These are phyloP conservation scores for Setaria viridis DNA, from an alignment of 202 grass and related monocot genomes.

Conservation along the genomic window DNA sequence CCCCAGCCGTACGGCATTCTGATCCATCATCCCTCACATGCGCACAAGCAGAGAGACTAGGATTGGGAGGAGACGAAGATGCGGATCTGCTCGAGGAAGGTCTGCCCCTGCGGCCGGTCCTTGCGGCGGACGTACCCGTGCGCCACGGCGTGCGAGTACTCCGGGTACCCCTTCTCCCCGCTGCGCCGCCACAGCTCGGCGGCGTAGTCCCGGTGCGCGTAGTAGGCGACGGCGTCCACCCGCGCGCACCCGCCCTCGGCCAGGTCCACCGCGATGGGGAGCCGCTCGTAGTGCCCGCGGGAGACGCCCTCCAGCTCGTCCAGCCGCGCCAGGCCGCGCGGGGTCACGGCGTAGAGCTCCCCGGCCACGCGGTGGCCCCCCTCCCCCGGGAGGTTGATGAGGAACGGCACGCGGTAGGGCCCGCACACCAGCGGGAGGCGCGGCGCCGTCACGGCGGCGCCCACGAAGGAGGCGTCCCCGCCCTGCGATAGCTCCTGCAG, in stretches of 20 bases:
- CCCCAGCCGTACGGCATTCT: too few relatives aligned
- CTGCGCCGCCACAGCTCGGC: conserved; percentile 73
- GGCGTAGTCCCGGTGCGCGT: conserved; percentile 76
- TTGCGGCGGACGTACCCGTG: conserved; percentile 77
- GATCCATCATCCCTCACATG: too few relatives aligned
- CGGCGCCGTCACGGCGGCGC: conserved; percentile 50
- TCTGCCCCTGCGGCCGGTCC: conserved; percentile 72
- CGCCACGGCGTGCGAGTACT: conserved; percentile 78
- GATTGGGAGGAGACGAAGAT: conserved; percentile 65
- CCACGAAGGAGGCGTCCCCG: conserved; percentile 68
- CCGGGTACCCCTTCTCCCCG: conserved; percentile 70
- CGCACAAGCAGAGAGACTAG: background rate
- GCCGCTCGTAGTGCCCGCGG: conserved; percentile 81
- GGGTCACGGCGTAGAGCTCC: conserved; percentile 78
- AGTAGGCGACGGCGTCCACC: conserved; percentile 74
- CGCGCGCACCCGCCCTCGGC: conserved; percentile 1
- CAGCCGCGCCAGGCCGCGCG: conserved; percentile 57
- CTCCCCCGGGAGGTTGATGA: conserved; percentile 66
- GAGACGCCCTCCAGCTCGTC: conserved; percentile 89
- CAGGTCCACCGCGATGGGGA: conserved; percentile 46
- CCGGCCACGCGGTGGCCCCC: conserved; percentile 57
- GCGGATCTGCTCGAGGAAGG: conserved; percentile 86
- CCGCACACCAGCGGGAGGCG: conserved; percentile 81
- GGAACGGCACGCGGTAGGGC: conserved; percentile 94
- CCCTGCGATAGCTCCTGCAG: conserved; percentile 57